Evolutionary conservation across 208 protist species (phyloP), one percentile per base, ranked within the genome.

Genomic region (Acanthamoeba rhysodes): DNA sequence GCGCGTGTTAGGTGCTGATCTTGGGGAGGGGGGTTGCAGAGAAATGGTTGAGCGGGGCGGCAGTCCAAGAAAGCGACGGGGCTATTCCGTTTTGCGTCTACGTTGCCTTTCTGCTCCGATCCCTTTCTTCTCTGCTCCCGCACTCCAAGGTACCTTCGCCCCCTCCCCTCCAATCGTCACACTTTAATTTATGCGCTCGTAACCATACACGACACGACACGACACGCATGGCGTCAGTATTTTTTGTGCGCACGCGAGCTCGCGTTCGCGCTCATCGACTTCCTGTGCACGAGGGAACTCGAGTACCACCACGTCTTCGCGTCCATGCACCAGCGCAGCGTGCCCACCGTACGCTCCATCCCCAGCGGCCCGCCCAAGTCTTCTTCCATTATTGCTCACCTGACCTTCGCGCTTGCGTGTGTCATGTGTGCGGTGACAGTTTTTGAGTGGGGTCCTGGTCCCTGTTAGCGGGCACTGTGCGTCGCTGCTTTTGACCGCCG

Each of bases 271-370:
- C 37, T 82, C 22, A 45, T 41, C 4, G 74, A 82, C 74, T 50
- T 82, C 22, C 37, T 82, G 74, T 27, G 22, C 74, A 82, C 37
- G 32, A 32, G 45, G 8, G 74, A 53, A 20, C 32, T 82, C 74
- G 74, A 82, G 18, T 82, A 82, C 24, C 74, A 82, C 37, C 74
- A 82, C 74, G 24, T 82, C 45, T 82, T 82, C 29, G 74, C 74
- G 27, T 9, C 74, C 32, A 41, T 82, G 34, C 74, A 82, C 74
- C 45, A 45, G 5, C 74, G 18, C 34, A 82, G 34, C 74, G 37
- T 53, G 18, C 74, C 74, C 74, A 14, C 45, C 74, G 74, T 82
- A 53, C 74, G 74, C 6, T 6, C 74, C 37, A 7, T 82, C 16
- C 37, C 8, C 12, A 57, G 9, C 50, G 14, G 16, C 59, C 20